Percentiles rank a stretch among this genome's conserved stretches.
Evolutionary conservation across 495 filamentous ascomycete genomes (phyloP).

Genomic region (Podospora australis): DNA sequence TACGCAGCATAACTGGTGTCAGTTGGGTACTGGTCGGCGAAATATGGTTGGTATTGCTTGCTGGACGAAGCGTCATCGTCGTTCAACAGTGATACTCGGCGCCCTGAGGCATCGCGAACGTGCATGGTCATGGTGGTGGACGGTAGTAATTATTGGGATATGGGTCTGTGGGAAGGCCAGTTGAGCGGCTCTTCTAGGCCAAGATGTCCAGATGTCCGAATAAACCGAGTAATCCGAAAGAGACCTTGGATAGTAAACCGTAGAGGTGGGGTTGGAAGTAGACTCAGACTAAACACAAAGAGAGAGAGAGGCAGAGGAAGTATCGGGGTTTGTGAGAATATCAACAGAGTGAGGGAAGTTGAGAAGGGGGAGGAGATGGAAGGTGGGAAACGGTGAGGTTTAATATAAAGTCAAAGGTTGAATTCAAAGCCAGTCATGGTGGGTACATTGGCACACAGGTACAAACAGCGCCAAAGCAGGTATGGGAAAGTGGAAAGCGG

Average conservation of each 20-base stretch:
- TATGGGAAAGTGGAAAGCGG: constrained; percentile 20
- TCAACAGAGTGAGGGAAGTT: not conserved
- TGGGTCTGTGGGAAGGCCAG: not conserved
- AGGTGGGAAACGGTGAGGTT: not conserved
- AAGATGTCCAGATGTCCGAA: too few species aligned
- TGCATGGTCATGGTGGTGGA: constrained; percentile 34
- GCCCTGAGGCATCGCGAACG: constrained; percentile 43
- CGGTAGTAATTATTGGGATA: not conserved
- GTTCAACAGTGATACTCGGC: constrained; percentile 48
- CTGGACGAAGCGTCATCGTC: constrained; percentile 31
- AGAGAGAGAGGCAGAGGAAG: too few species aligned
- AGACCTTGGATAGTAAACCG: not conserved
- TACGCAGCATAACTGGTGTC: constrained; percentile 7
- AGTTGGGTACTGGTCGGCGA: constrained; percentile 5
- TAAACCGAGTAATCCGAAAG: too few species aligned
- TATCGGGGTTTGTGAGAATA: not conserved
- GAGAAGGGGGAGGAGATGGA: not conserved
- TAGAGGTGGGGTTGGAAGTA: not conserved
- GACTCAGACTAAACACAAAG: too few species aligned
- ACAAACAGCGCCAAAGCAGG: constrained; percentile 8
- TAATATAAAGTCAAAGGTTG: not conserved
- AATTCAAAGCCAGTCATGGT: too few species aligned
- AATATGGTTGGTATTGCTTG: constrained; percentile 4
- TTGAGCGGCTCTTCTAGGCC: too few species aligned
- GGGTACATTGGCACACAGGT: too few species aligned